phyloP scores from a whole-genome alignment of 805 yeast genomes.

The Brettanomyces anomalus region DNA sequence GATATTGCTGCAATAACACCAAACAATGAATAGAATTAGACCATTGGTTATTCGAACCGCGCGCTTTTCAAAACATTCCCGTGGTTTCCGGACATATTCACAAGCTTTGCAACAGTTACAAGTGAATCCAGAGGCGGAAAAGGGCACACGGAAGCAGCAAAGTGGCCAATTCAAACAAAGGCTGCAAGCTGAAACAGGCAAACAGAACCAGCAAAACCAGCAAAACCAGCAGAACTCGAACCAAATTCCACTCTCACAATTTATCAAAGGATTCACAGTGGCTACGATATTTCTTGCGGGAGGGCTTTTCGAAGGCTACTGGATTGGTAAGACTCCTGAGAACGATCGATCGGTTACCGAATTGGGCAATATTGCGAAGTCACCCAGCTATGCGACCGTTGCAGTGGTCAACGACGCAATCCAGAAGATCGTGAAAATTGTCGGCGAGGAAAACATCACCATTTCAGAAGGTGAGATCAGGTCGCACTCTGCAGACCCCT shows the following conservation, averaged over 20 bases:
- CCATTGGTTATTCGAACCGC: not conserved
- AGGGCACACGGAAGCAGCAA: too few species aligned
- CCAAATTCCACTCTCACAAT: not conserved
- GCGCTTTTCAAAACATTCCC: too few species aligned
- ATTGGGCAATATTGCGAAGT: not conserved
- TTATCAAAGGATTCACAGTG: not conserved
- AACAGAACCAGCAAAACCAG: not conserved
- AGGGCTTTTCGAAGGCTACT: constrained; percentile 3
- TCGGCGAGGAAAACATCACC: constrained; percentile 47
- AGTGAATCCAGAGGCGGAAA: too few species aligned
- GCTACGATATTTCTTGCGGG: constrained; percentile 2
- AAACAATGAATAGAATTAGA: too few species aligned
- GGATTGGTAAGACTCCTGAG: not conserved
- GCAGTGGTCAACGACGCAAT: constrained; percentile 1
- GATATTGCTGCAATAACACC: too few species aligned
- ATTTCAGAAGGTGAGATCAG: constrained; percentile 25
- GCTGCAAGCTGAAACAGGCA: not conserved
- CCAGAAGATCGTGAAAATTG: constrained; percentile 35
- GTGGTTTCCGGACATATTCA: too few species aligned
- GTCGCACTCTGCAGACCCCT: constrained; percentile 25
- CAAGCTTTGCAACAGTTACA: too few species aligned
- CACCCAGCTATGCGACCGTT: not conserved
- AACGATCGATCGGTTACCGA: not conserved
- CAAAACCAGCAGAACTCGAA: too few species aligned
- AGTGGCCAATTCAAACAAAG: too few species aligned